Evolutionary conservation across 2,329 filamentous ascomycete species (phyloP), one percentile per base, ranked within the genome.

Genomic region (Penicillium sp.): DNA sequence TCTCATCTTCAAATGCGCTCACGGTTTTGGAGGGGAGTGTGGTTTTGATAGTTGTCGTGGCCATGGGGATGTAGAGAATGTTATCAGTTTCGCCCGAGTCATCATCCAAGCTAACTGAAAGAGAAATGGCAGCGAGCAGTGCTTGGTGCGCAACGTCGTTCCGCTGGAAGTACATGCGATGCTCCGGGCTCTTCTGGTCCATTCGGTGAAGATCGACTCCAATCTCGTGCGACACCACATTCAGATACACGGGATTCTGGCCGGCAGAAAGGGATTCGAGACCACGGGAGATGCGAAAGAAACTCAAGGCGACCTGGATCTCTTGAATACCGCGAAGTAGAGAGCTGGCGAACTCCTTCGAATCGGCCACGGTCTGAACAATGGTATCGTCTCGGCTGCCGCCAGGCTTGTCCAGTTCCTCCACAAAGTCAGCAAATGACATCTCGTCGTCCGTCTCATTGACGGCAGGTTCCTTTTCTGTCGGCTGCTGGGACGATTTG

Each of bases 111-210:
- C 89, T 93, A 47, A 97, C 78, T 0, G 91, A 91, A 46, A 98
- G 87, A 0, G 93, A 95, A 32, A 98, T 82, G 3, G 90, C 93
- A 14, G 91, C 93, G 18, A 93, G 79, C 28, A 98, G 77, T 9
- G 90, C 93, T 74, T 98, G 91, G 66, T 98, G 93, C 10, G 93
- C 93, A 60, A 96, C 84, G 64, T 96, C 93, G 51, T 89, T 85
- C 18, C 86, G 82, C 2, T 90, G 87, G 64, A 98, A 98, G 69
- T 98, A 97, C 93, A 97, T 98, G 53, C 93, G 84, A 74, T 98
- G 93, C 0, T 91, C 89, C 0, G 93, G 89, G 13, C 90, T 95
- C 60, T 88, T 91, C 34, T 88, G 85, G 65, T 98, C 91, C 44
- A 98, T 78, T 18, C 91, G 84, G 64, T 97, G 85, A 32, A 98